Evolutionary conservation across 345 rosid genomes (phyloP), one percentile per base, ranked within the genome.

Genomic region (Salix dunnii): DNA sequence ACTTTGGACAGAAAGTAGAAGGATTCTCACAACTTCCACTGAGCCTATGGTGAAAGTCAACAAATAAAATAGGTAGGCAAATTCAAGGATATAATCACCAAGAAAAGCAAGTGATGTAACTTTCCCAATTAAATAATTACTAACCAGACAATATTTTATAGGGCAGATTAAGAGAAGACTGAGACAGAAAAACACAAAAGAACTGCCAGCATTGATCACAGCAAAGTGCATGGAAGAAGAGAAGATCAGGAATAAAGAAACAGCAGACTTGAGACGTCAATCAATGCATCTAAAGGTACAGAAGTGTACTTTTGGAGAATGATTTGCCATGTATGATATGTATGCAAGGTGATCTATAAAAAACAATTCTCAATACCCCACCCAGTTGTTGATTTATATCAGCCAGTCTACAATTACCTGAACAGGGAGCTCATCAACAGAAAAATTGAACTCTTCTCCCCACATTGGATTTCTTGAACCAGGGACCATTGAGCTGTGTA

Each of bases 381-480:
- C n/a, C n/a, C 23, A 21, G 7, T 31, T 43, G 9, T 27, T 70
- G 55, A 49, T 46, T 70, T 48, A 62, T 60, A 42, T 61, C 55
- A 11, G 61, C 30, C 20, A 21, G 36, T 38, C 20, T 17, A n/a
- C 12, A 33, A 71, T 61, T 86, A 93, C 99, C 97, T 94, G 83
- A 61, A 80, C 93, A 84, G 97, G 98, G 80, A 96, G 97, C 87
- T 92, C 90, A 72, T 94, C 97, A 48, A 86, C 91, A 67, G 93
- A 88, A 80, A 96, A 92, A 83, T 94, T 88, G 82, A 96, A 93
- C 88, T 96, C 97, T 84, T 96, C 99, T 72, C 98, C 98, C 99
- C 98, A 96, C 98, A 96, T 87, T 40, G 99, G 99, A 88, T 96
- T 91, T 89, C 98, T 89, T 75, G 98, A 92, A 85, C 97, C 96